Percentiles rank a stretch among this genome's conserved stretches.
Conservation (phyloP, 116 monocot genomes). For the Cymodocea nodosa region DNA sequence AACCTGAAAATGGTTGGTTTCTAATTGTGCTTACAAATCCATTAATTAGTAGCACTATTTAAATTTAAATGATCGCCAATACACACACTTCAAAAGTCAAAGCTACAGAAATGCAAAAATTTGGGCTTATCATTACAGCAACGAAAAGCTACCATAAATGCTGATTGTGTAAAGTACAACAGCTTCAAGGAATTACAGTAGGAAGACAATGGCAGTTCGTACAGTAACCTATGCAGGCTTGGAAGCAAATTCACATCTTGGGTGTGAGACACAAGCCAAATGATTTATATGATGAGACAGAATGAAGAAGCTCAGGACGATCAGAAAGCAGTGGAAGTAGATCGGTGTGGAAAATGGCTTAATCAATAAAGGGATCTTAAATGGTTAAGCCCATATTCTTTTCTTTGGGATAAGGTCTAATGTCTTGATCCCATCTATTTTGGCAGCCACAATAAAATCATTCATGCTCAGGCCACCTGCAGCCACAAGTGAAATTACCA, state of each 20-base stretch:
- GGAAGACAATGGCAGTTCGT: not conserved
- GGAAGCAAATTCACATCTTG: not conserved
- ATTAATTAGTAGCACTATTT: too few species aligned
- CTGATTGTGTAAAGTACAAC: not conserved
- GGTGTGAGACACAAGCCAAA: not conserved
- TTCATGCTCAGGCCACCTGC: constrained; percentile 85
- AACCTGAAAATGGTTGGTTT: too few species aligned
- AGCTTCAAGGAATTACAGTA: not conserved
- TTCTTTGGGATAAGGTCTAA: constrained; percentile 74
- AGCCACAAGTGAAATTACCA: not conserved
- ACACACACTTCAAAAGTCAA: too few species aligned
- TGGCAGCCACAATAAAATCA: constrained; percentile 84
- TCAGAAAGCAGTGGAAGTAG: too few species aligned
- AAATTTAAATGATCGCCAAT: too few species aligned
- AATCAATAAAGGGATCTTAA: not conserved
- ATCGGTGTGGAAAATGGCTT: too few species aligned
- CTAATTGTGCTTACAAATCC: too few species aligned
- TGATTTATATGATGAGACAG: not conserved
- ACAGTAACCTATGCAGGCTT: not conserved
- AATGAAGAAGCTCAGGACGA: not conserved
- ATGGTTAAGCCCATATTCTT: constrained; percentile 66
- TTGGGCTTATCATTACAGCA: too few species aligned
- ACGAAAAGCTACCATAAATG: too few species aligned
- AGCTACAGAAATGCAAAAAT: too few species aligned
- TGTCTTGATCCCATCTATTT: constrained; percentile 57